These are phyloP conservation scores for Capillidium heterosporum DNA, from an alignment of 371 early-diverging fungal species.

Conservation along the genomic window DNA sequence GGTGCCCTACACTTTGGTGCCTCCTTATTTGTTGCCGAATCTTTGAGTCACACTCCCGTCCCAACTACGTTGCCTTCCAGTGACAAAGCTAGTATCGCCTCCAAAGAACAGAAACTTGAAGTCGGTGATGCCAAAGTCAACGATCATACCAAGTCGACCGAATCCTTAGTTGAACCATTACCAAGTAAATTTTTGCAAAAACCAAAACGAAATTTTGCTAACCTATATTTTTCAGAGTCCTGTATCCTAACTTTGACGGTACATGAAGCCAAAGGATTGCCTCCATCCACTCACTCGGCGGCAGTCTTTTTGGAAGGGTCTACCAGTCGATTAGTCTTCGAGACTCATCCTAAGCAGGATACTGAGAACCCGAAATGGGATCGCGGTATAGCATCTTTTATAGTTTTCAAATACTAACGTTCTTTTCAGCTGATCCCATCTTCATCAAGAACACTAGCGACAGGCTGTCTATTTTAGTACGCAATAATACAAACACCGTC, in stretches of 20 bases:
- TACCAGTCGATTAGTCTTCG: not conserved
- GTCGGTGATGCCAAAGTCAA: not conserved
- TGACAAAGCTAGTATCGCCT: too few relatives aligned
- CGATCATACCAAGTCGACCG: not conserved
- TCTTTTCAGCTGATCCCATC: not conserved
- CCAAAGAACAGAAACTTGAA: not conserved
- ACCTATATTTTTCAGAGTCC: not conserved
- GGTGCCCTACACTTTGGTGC: slow-evolving; percentile 3
- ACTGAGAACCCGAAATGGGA: not conserved
- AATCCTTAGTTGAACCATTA: not conserved
- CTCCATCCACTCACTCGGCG: not conserved
- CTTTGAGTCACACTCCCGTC: not conserved
- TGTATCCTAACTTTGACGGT: not conserved
- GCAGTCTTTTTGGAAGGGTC: not conserved
- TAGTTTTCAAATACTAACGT: too few relatives aligned
- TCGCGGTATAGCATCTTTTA: too few relatives aligned
- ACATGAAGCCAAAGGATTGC: not conserved
- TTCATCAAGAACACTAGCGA: not conserved
- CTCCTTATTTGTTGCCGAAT: not conserved
- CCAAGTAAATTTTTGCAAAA: not conserved
- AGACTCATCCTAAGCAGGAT: not conserved
- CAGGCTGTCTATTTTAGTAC: not conserved
- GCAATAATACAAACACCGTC: not conserved
- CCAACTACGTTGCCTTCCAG: not conserved
- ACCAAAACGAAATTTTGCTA: too few relatives aligned